These are phyloP conservation scores for Candida ficus DNA, from an alignment of 805 yeast species.

Conservation along the genomic window DNA sequence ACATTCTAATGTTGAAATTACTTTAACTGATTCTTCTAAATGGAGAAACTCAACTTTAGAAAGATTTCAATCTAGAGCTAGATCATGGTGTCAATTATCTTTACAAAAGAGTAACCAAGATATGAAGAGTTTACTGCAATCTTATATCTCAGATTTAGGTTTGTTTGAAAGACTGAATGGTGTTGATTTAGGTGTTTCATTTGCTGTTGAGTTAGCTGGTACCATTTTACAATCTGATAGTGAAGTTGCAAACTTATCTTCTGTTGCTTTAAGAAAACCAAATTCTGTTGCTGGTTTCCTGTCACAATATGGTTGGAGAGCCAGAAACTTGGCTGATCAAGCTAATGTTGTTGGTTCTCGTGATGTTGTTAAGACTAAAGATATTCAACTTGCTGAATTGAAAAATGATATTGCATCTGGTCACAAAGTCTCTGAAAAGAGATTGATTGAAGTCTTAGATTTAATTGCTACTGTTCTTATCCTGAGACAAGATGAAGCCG, in stretches of 20 bases:
- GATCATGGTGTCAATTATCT: slow-evolving; percentile 59
- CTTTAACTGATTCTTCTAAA: slow-evolving; percentile 66
- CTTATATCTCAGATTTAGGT: slow-evolving; percentile 56
- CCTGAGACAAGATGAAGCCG: slow-evolving; percentile 26
- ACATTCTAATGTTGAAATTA: slow-evolving; percentile 35
- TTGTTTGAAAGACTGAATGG: slow-evolving; percentile 30
- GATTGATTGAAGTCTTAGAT: slow-evolving; percentile 40
- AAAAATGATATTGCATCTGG: slow-evolving; percentile 14
- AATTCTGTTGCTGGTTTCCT: slow-evolving; percentile 68
- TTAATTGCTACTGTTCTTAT: slow-evolving; percentile 37
- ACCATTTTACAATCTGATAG: slow-evolving; percentile 59
- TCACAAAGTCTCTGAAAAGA: slow-evolving; percentile 24
- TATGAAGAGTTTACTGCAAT: slow-evolving; percentile 70
- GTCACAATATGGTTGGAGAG: slow-evolving; percentile 73
- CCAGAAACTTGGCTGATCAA: slow-evolving; percentile 31
- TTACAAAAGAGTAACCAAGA: slow-evolving; percentile 62
- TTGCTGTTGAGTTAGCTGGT: slow-evolving; percentile 89
- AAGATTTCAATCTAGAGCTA: slow-evolving; percentile 52
- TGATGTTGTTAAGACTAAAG: slow-evolving; percentile 15
- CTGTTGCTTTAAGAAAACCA: slow-evolving; percentile 32
- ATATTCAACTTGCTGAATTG: slow-evolving; percentile 21
- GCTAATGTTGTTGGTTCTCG: slow-evolving; percentile 21
- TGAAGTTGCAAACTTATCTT: slow-evolving; percentile 49
- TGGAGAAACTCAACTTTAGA: slow-evolving; percentile 71
- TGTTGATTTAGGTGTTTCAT: slow-evolving; percentile 77